A percentile compares a stretch with the other conserved stretches of the same genome.
These are phyloP conservation scores for Cryptosporidium viatorum DNA, from an alignment of 169 alveolate genomes.

Conservation along the genomic window DNA sequence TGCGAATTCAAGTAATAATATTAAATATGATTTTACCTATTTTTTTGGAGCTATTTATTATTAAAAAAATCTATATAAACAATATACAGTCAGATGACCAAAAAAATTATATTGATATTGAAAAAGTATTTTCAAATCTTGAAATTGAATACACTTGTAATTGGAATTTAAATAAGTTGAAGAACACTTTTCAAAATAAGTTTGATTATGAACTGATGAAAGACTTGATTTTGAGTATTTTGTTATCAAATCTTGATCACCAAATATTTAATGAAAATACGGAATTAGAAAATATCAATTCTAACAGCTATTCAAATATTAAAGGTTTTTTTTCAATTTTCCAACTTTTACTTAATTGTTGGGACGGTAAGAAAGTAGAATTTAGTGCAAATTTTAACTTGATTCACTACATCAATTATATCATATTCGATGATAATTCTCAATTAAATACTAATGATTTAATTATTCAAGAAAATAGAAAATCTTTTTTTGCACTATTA, in stretches of 20 bases:
- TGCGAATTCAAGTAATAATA: conserved; percentile 23
- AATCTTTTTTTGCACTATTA: not conserved
- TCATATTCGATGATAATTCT: not conserved
- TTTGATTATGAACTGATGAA: conserved; percentile 34
- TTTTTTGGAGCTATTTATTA: conserved; percentile 33
- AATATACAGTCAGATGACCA: not conserved
- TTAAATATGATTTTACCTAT: conserved; percentile 23
- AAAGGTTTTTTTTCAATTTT: conserved; percentile 58
- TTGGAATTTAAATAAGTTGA: conserved; percentile 21
- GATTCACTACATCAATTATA: not conserved
- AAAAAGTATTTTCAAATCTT: conserved; percentile 16
- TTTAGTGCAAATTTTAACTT: not conserved
- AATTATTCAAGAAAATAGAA: not conserved
- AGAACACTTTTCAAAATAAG: not conserved
- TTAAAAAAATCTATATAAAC: not conserved
- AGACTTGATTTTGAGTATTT: conserved; percentile 29
- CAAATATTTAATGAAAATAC: not conserved
- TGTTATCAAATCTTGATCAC: not conserved
- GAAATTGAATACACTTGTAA: not conserved
- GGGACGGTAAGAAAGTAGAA: conserved; percentile 5
- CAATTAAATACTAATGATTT: not conserved
- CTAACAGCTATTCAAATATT: not conserved
- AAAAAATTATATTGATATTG: not conserved
- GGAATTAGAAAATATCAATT: not conserved
- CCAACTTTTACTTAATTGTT: conserved; percentile 19